Evolutionary conservation across 345 rosid genomes (phyloP).

Genomic region (Trapa incisa): DNA sequence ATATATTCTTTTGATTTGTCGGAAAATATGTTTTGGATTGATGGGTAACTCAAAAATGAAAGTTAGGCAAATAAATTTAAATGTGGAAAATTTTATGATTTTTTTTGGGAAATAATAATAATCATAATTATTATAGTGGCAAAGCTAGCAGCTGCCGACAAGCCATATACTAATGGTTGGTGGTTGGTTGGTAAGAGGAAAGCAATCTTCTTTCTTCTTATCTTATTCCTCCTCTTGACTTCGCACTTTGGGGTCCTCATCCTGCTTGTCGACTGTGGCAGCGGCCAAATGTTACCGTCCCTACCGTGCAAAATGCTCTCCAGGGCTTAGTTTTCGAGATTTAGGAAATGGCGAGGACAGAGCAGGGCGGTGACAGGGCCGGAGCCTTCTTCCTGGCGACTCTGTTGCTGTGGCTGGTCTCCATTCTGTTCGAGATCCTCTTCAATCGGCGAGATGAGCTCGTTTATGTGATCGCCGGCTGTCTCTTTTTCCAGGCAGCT

Average conservation of each 20-base stretch:
- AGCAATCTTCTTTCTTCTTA: background rate
- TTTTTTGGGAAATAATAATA: no score
- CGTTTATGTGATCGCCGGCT: slow-evolving; percentile 37
- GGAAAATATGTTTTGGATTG: no score
- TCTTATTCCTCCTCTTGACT: background rate
- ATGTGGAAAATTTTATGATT: no score
- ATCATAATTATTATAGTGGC: no score
- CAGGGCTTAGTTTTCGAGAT: background rate
- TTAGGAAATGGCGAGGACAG: slow-evolving; percentile 18
- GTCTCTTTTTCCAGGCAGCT: slow-evolving; percentile 48
- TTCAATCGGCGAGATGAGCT: slow-evolving; percentile 53
- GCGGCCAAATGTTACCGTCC: background rate
- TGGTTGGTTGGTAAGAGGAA: no score
- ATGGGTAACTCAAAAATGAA: no score
- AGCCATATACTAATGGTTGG: no score
- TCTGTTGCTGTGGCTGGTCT: slow-evolving; percentile 67
- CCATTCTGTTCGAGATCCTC: slow-evolving; percentile 61
- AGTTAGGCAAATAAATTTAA: no score
- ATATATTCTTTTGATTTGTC: no score
- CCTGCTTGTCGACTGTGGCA: background rate
- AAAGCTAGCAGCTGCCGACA: no score
- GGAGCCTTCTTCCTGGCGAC: slow-evolving; percentile 67
- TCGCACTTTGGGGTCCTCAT: background rate
- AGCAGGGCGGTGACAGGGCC: slow-evolving; percentile 24
- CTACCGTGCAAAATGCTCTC: background rate